Evolutionary conservation across 202 grass and related monocot species (phyloP), one percentile per base, ranked within the genome.

Genomic region (Bolboschoenoplectus hybrid): DNA sequence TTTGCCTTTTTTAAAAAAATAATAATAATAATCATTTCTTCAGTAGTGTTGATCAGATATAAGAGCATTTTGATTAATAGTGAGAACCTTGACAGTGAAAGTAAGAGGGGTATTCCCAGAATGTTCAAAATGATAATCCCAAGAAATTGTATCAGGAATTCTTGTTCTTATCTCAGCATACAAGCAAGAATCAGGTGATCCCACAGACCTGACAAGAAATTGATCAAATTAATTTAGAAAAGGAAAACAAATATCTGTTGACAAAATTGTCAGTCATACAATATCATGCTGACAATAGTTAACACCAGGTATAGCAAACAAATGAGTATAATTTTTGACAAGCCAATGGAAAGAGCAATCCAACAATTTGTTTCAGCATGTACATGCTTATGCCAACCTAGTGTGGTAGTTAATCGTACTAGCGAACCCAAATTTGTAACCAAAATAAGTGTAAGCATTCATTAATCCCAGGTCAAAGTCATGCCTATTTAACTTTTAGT

Each of bases 81-180:
- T 20, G 61, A 46, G 16, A 88, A 94, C 93, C 93, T 88, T 91
- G 34, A 91, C 84, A 39, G 97, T 97, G 88, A 94, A 99, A 75
- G 84, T 93, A 69, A 97, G 83, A 32, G 90, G 92, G 63, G 85
- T 90, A 86, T 88, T 96, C 82, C 88, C 89, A 4, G 85, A 84
- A 57, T 86, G 92, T 67, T 97, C 90, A 91, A 91, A 99, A 88
- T 96, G 81, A 86, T 89, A 99, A 82, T 94, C 93, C 93, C 92
- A 92, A 5, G 97, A 81, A 66, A 97, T 32, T 63, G 93, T 93
- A 70, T 99, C 97, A 26, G 97, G 93, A 85, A 99, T 97, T 91
- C 93, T 97, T 36, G 97, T 99, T 91, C 93, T 96, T 84, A 99
- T 99, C 88, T 97, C 93, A 64, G 97, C 90, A 85, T 94, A 94